Conservation (phyloP, 2,329 filamentous ascomycete genomes). For the Leptographium radiaticola region DNA sequence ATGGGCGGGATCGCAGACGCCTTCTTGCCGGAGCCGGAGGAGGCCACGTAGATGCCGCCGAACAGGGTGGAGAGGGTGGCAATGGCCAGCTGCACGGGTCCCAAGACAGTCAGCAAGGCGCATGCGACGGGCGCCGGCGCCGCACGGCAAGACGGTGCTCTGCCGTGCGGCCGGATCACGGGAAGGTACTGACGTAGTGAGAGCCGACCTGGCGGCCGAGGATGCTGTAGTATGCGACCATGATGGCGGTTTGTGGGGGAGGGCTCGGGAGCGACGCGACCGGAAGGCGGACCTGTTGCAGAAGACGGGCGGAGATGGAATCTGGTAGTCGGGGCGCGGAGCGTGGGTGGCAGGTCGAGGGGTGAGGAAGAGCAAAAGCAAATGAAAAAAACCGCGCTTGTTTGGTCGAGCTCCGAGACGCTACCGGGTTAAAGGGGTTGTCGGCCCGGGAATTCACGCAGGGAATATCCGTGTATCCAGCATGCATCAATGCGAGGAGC, state of each 20-base stretch:
- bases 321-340: background rate
- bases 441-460: constrained; percentile 3
- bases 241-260: constrained; percentile 16
- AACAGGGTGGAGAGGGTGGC: constrained; percentile 39
- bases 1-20: constrained; percentile 38
- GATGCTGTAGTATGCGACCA: constrained; percentile 40
- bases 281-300: background rate
- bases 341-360: background rate
- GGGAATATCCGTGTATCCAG: background rate
- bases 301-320: background rate
- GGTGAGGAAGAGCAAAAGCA: background rate
- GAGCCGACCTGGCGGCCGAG: constrained; percentile 47
- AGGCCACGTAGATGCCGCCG: constrained; percentile 30
- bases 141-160: constrained; percentile 2
- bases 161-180: background rate
- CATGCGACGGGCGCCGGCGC: constrained; percentile 7
- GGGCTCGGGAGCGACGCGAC: constrained; percentile 10
- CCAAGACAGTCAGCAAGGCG: background rate
- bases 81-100: constrained; percentile 37
- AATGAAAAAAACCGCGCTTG: constrained; percentile 7
- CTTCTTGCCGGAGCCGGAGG: constrained; percentile 32
- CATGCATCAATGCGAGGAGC: background rate
- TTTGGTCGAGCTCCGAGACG: constrained; percentile 1
- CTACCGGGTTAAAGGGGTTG: constrained; percentile 1
- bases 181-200: constrained; percentile 39